Percentiles rank a stretch among this genome's conserved stretches.
Conservation (phyloP, 2,329 filamentous ascomycete species). For the Pleoardoris graminearum region DNA sequence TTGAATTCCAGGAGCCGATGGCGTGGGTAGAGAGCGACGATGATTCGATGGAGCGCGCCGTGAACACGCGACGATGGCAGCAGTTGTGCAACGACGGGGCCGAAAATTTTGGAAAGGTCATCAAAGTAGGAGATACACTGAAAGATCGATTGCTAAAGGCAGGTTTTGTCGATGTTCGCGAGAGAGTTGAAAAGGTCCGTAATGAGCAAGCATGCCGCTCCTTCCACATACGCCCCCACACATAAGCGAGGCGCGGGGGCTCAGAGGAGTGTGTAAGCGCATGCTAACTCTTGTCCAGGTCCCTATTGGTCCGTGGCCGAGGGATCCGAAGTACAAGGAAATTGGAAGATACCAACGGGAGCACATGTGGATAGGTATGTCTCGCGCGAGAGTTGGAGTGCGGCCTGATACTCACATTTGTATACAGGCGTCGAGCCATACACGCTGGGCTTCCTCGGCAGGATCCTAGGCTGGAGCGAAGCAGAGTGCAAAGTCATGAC, state of each 20-base stretch:
- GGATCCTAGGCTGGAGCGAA: slow-evolving; percentile 41
- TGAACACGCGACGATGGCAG: slow-evolving; percentile 34
- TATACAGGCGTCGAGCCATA: slow-evolving; percentile 38
- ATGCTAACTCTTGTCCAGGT: slow-evolving; percentile 20
- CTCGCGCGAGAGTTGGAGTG: not conserved
- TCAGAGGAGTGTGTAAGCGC: too few relatives aligned
- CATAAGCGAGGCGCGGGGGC: slow-evolving; percentile 7
- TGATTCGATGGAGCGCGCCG: slow-evolving; percentile 30
- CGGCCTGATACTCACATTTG: not conserved
- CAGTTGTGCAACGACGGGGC: slow-evolving; percentile 34
- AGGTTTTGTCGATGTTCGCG: slow-evolving; percentile 40
- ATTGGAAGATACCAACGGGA: slow-evolving; percentile 50
- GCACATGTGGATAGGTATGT: slow-evolving; percentile 34
- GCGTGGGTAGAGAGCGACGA: slow-evolving; percentile 39
- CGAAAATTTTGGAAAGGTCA: slow-evolving; percentile 30
- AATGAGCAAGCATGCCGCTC: not conserved
- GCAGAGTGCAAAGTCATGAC: slow-evolving; percentile 40
- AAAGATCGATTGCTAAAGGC: slow-evolving; percentile 34
- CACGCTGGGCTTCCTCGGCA: slow-evolving; percentile 41
- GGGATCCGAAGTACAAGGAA: slow-evolving; percentile 55
- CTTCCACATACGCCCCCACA: not conserved
- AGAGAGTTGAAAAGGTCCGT: slow-evolving; percentile 41
- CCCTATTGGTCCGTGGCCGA: slow-evolving; percentile 49
- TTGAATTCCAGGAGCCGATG: slow-evolving; percentile 44
- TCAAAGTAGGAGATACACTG: slow-evolving; percentile 26